Base-by-base conservation (phyloP, 1,139 yeast genomes). In the Sugiyamaella sp. region DNA sequence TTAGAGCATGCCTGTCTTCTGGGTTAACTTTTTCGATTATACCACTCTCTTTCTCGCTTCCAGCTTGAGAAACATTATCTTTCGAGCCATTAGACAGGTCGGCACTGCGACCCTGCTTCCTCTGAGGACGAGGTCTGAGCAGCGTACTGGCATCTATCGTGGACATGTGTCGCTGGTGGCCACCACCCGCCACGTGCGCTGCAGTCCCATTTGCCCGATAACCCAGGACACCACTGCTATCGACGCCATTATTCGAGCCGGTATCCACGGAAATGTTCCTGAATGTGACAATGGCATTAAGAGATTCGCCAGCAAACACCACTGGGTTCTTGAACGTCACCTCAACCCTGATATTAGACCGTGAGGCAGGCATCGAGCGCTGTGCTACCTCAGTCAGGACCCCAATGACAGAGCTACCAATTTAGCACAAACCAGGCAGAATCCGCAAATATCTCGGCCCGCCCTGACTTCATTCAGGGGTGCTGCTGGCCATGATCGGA, bases 291-390 rank as follows among this genome's bases (percentile, higher is more conserved):
- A 65, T 60, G 21, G 70, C 71, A 22, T 60, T 51, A 33, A 74
- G 60, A 6, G 61, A 57, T 49, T 73, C 75, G 20, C 78, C 77
- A 2, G 76, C 76, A 60, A 73, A 74, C 4, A 72, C 71, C 32
- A 70, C 70, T n/a, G 74, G 71, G 43, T 64, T 63, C 41, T 73
- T 74, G 51, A 74, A 69, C 32, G 67, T 64, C 22, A 73, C 77
- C 43, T 71, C 76, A 24, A 74, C 74, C 51, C 69, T 64, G 33
- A 66, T 60, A 25, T 57, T 55, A 25, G 65, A 59, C 50, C 55
- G 49, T 20, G 52, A 45, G 2, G 40, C 42, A 21, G 53, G 49
- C 53, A 50, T 50, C 33, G 12, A 20, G 4, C n/a, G n/a, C n/a
- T n/a, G n/a, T n/a, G n/a, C n/a, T n/a, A n/a, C n/a, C n/a, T n/a